Percentiles rank a stretch among this genome's conserved stretches.
Conservation (phyloP, 225 moss, liverwort and hornwort genomes). For the Antitrichia curtipendula region DNA sequence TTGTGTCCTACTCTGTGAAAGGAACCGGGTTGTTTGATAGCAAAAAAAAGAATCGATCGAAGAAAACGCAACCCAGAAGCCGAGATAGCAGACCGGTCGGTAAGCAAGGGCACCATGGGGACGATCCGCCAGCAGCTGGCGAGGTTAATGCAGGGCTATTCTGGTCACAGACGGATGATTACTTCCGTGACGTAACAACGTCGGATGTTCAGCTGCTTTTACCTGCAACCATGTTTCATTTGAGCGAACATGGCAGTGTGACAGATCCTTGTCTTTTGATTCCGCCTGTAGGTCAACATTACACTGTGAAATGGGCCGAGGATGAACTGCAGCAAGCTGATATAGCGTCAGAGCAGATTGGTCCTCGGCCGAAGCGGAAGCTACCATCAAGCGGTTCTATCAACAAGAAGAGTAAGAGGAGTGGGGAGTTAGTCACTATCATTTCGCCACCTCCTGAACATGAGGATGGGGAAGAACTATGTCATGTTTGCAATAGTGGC, state of each 20-base stretch:
- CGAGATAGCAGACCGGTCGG: constrained; percentile 30
- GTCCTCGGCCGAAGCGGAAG: constrained; percentile 49
- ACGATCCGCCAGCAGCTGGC: constrained; percentile 21
- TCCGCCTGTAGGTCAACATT: constrained; percentile 36
- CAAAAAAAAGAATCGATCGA: constrained; percentile 33
- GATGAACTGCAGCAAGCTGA: constrained; percentile 38
- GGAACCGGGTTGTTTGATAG: constrained; percentile 11
- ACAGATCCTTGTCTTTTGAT: constrained; percentile 42
- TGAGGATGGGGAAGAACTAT: constrained; percentile 56
- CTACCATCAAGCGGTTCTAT: constrained; percentile 27
- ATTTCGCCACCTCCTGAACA: constrained; percentile 47
- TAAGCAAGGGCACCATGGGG: constrained; percentile 42
- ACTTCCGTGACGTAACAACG: constrained; percentile 35
- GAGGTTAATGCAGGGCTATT: constrained; percentile 27
- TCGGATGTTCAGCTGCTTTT: constrained; percentile 41
- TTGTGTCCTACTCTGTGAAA: constrained; percentile 20
- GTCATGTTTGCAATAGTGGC: constrained; percentile 61
- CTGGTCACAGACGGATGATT: constrained; percentile 60
- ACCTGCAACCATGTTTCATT: constrained; percentile 22
- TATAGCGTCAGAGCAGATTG: constrained; percentile 25
- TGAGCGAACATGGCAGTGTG: constrained; percentile 23
- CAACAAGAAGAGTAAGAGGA: constrained; percentile 59
- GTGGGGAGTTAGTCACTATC: constrained; percentile 44
- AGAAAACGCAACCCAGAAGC: constrained; percentile 48
- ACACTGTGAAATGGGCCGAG: constrained; percentile 39